Base-by-base conservation (phyloP, 805 yeast genomes). In the Pichia kluyveri region DNA sequence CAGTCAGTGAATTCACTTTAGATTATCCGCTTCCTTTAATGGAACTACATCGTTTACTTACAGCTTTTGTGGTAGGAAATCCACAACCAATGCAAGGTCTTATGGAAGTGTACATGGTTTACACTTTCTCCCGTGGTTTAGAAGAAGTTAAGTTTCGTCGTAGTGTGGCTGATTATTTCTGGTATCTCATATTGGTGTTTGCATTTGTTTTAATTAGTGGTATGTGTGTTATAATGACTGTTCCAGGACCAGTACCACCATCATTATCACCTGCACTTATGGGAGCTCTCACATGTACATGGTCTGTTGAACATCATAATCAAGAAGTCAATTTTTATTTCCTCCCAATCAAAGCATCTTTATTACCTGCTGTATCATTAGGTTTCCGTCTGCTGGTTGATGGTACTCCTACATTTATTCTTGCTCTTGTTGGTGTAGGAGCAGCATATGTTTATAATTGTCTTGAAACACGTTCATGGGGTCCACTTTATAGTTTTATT, bases 401-500 rank as follows among this genome's bases (percentile, higher is more conserved):
- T 39, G 80, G 80, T 4, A 66, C 63, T 39, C 58, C 64, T 3
- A 60, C 70, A 18, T 68, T 72, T 45, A 55, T 66, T 4, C 68
- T 73, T 49, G 66, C 76, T 0, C 51, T 73, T 5, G 59, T 75
- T 39, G 87, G 87, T 3, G 69, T 77, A 50, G 54, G 65, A 18
- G 77, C 78, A 4, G 85, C 79, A 0, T 82, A 82, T 57, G 50
- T 79, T 5, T 81, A 79, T 63, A 76, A 74, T 51, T 82, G 87
- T 58, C 59, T 80, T 41, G 85, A 80, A 56, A 79, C 86, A 0
- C 65, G 70, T 39, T 75, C 86, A 3, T 59, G 63, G 41, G 79
- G 79, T 0, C 78, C 79, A 6, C 52, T 74, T 31, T 59, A 63
- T 56, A 51, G 62, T 1, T 38, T 63, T 15, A 38, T 63, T 14